These are phyloP conservation scores for Fraxinus quadrangulata DNA, from an alignment of 257 asterid species.

Conservation along the genomic window DNA sequence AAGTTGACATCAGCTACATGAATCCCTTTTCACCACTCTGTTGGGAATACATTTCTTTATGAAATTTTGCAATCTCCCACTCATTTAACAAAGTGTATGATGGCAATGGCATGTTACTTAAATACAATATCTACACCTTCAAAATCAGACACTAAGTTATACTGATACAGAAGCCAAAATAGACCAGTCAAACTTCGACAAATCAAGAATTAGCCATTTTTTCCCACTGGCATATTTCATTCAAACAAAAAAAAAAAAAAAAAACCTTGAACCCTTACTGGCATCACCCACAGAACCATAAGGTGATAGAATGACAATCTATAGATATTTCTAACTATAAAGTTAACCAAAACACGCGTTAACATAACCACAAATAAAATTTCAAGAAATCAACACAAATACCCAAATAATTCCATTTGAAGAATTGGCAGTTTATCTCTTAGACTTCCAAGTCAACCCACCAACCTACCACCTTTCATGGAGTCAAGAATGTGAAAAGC, in stretches of 20 bases:
- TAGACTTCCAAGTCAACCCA: constrained; percentile 73
- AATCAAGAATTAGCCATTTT: neutral
- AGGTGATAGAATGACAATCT: constrained; percentile 37
- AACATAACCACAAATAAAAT: constrained; percentile 25
- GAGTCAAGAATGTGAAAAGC: constrained; percentile 35
- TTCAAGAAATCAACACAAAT: constrained; percentile 37
- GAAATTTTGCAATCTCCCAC: constrained; percentile 1
- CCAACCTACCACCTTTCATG: constrained; percentile 93
- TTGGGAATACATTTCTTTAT: neutral
- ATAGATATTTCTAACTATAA: constrained; percentile 14
- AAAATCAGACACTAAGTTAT: neutral
- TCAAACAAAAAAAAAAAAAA: constrained; percentile 25
- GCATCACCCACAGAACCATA: constrained; percentile 19
- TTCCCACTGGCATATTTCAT: neutral
- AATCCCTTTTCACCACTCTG: neutral
- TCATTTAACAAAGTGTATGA: neutral
- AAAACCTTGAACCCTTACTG: constrained; percentile 27
- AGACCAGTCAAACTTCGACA: constrained; percentile 11
- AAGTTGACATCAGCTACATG: neutral
- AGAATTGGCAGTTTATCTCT: neutral
- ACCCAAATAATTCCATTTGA: constrained; percentile 35
- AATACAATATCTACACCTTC: constrained; percentile 11
- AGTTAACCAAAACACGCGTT: constrained; percentile 22
- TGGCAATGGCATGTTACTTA: neutral
- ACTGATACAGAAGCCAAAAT: constrained; percentile 2